Percentiles rank a stretch among this genome's conserved stretches.
Evolutionary conservation across 768 basidiomycete species (phyloP).

Genomic region (Russula vinacea): DNA sequence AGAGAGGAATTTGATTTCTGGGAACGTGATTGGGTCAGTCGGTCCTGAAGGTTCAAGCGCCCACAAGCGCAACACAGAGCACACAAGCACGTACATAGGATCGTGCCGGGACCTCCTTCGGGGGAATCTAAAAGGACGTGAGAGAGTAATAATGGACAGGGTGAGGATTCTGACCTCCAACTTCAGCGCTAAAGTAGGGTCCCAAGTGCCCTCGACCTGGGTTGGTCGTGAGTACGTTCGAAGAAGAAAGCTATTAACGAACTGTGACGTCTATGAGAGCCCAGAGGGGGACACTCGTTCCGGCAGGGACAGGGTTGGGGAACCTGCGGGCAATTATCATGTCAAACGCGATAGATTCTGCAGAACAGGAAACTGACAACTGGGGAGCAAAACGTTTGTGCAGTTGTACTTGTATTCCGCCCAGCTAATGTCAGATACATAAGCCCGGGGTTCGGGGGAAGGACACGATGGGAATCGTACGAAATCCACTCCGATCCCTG

Average conservation of each 20-base stretch:
- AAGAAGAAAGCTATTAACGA: background rate
- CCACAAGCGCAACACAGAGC: too few relatives aligned
- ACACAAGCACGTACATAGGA: too few relatives aligned
- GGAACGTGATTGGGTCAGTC: too few relatives aligned
- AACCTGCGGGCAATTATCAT: background rate
- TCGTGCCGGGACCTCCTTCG: background rate
- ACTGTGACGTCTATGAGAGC: constrained; percentile 12
- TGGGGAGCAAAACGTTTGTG: background rate
- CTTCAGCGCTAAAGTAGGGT: fast-evolving
- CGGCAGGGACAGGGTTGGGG: constrained; percentile 13
- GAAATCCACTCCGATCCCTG: background rate
- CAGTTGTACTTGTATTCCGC: constrained; percentile 1
- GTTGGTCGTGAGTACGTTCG: background rate
- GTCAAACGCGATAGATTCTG: background rate
- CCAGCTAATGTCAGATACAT: background rate
- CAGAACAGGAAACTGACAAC: constrained; percentile 1
- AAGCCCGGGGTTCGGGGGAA: background rate
- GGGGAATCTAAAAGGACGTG: background rate
- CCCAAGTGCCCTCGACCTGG: constrained; percentile 2
- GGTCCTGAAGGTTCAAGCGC: too few relatives aligned
- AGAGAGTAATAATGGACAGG: background rate
- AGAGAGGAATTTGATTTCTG: too few relatives aligned
- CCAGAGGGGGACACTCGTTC: constrained; percentile 10
- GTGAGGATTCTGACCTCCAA: background rate
- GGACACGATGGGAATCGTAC: background rate